These are phyloP conservation scores for Acorus calamus DNA, from an alignment of 106 monocot species.

Conservation along the genomic window DNA sequence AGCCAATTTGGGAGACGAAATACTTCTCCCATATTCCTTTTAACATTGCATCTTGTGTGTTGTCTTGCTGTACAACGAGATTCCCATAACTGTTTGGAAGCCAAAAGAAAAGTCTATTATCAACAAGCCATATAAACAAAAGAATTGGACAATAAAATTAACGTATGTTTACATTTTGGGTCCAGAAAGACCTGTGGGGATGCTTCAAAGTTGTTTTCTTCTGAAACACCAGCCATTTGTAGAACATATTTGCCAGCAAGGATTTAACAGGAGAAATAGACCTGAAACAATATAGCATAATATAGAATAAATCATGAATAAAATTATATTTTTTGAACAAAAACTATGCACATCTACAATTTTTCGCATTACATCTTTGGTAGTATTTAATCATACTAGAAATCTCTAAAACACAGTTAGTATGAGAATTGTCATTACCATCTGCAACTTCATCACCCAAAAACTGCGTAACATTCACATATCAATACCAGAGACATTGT, in stretches of 20 bases:
- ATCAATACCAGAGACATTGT: neutral
- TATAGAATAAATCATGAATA: neutral
- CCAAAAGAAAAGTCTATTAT: too few relatives aligned
- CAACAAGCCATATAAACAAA: too few relatives aligned
- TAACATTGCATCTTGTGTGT: too few relatives aligned
- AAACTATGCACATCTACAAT: too few relatives aligned
- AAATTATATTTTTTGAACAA: neutral
- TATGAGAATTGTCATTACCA: neutral
- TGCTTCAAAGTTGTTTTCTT: neutral
- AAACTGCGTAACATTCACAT: neutral
- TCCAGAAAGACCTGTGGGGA: neutral
- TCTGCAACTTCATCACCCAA: neutral
- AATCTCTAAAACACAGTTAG: too few relatives aligned
- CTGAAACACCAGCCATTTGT: neutral
- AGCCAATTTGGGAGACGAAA: too few relatives aligned
- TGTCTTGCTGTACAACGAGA: too few relatives aligned
- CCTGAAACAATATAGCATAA: conserved; percentile 1
- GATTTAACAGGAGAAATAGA: neutral
- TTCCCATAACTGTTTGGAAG: conserved; percentile 2
- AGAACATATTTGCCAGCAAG: neutral
- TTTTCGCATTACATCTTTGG: too few relatives aligned
- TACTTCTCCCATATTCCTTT: too few relatives aligned
- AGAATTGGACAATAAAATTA: neutral
- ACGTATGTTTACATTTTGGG: conserved; percentile 5
- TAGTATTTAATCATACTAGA: too few relatives aligned